A percentile compares a stretch with the other conserved stretches of the same genome.
phyloP scores from a whole-genome alignment of 306 rosid genomes.

The Urtica urens region DNA sequence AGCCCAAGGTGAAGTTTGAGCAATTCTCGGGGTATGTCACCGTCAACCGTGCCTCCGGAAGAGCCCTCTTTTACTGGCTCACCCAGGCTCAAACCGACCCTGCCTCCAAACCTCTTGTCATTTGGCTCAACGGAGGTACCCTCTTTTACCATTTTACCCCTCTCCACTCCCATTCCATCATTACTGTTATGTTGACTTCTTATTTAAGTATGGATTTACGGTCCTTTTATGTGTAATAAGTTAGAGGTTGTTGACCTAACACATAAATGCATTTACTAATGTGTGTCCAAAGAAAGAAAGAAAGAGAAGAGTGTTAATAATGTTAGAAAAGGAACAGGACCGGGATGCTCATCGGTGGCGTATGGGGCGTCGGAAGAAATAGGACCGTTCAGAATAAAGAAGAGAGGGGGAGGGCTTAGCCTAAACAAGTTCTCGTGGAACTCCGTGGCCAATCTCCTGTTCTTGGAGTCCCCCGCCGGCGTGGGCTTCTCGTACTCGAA shows the following conservation, averaged over 20 bases:
- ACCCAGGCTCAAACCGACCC: slow-evolving; percentile 62
- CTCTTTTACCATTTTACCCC: not conserved
- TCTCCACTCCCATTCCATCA: not conserved
- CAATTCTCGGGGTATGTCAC: slow-evolving; percentile 93
- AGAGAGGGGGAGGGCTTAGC: slow-evolving; percentile 55
- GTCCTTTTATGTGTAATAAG: not conserved
- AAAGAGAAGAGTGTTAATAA: not conserved
- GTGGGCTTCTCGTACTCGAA: slow-evolving; percentile 92
- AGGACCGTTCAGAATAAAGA: slow-evolving; percentile 84
- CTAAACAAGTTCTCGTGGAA: slow-evolving; percentile 88
- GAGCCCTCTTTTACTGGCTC: slow-evolving; percentile 98
- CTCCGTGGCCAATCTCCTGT: slow-evolving; percentile 64
- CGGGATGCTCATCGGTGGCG: slow-evolving; percentile 97
- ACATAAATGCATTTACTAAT: not conserved
- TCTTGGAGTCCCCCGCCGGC: slow-evolving; percentile 87
- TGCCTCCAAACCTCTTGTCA: slow-evolving; percentile 54
- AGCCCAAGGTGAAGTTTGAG: slow-evolving; percentile 60
- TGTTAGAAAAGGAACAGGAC: slow-evolving; percentile 29
- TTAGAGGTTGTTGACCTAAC: slow-evolving; percentile 7
- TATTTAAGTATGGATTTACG: slow-evolving; percentile 10
- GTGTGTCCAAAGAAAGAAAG: no score
- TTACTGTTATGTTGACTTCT: slow-evolving; percentile 24
- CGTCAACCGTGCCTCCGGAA: slow-evolving; percentile 56
- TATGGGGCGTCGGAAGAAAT: slow-evolving; percentile 96
- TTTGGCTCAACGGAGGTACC: slow-evolving; percentile 98